A percentile compares a stretch with the other conserved stretches of the same genome.
Conservation (phyloP, 1,284 basidiomycete species). For the Takashimella koratensis region DNA sequence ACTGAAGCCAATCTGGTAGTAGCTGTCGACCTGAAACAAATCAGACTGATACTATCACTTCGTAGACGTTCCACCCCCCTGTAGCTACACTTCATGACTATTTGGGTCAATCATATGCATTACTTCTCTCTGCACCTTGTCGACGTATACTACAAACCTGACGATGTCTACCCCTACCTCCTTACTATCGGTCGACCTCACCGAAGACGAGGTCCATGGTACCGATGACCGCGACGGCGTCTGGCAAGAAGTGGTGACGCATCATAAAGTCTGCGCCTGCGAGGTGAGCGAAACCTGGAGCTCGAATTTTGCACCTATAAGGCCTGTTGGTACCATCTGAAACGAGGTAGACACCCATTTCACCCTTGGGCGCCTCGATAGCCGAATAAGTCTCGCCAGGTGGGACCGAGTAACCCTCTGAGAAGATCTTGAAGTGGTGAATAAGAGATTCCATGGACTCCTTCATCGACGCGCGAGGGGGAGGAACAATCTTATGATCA, state of each 20-base stretch:
- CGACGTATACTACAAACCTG: neutral
- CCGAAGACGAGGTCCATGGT: constrained; percentile 83
- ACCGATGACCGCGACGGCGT: constrained; percentile 88
- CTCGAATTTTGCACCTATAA: constrained; percentile 91
- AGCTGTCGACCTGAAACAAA: too few relatives aligned
- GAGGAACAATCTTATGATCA: constrained; percentile 97
- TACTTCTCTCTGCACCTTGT: constrained; percentile 1
- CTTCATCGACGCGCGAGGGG: constrained; percentile 96
- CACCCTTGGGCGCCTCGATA: constrained; percentile 97
- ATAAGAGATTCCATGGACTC: constrained; percentile 98
- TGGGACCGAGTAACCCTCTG: constrained; percentile 96
- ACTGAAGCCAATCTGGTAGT: too few relatives aligned
- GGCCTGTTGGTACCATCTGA: constrained; percentile 90
- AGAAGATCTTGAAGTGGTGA: constrained; percentile 99
- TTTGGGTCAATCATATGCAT: neutral
- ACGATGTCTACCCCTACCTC: constrained; percentile 16
- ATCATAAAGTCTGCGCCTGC: constrained; percentile 91
- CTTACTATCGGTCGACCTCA: constrained; percentile 54
- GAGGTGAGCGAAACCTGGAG: constrained; percentile 88
- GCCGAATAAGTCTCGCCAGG: constrained; percentile 95
- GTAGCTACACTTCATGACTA: neutral
- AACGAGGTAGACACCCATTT: constrained; percentile 96
- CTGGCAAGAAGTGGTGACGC: constrained; percentile 77
- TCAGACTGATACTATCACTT: too few relatives aligned
- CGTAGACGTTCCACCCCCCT: too few relatives aligned